Conservation (phyloP, 352 stramenopile species). For the Poterioochromonas sp. region DNA sequence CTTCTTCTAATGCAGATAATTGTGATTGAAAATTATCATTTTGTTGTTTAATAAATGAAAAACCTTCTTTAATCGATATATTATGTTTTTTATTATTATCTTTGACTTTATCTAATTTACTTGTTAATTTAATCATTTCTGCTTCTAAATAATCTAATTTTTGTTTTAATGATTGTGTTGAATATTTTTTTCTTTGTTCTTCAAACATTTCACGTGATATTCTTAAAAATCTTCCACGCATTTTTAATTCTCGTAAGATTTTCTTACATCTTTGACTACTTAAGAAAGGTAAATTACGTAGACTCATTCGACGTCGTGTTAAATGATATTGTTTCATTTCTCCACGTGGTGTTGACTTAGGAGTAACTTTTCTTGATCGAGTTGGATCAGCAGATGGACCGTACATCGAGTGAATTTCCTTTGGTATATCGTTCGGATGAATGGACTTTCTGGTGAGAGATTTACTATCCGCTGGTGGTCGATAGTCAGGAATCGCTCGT, state of each 20-base stretch:
- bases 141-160: neutral
- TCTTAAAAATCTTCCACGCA: neutral
- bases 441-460: too few species aligned
- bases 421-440: too few species aligned
- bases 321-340: too few species aligned
- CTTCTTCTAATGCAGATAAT: too few species aligned
- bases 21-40: too few species aligned
- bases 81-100: neutral
- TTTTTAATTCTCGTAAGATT: neutral
- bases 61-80: neutral
- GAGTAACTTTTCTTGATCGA: too few species aligned
- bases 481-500: too few species aligned
- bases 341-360: too few species aligned
- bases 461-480: too few species aligned
- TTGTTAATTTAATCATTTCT: neutral
- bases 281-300: neutral
- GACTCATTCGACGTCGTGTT: neutral
- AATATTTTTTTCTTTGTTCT: neutral
- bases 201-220: neutral
- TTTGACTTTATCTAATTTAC: neutral
- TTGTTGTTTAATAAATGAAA: too few species aligned
- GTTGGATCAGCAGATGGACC: too few species aligned
- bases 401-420: too few species aligned
- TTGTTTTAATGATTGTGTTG: neutral
- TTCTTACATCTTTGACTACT: neutral